These are phyloP conservation scores for Adansonia digitata DNA, from an alignment of 345 rosid genomes.

Conservation along the genomic window DNA sequence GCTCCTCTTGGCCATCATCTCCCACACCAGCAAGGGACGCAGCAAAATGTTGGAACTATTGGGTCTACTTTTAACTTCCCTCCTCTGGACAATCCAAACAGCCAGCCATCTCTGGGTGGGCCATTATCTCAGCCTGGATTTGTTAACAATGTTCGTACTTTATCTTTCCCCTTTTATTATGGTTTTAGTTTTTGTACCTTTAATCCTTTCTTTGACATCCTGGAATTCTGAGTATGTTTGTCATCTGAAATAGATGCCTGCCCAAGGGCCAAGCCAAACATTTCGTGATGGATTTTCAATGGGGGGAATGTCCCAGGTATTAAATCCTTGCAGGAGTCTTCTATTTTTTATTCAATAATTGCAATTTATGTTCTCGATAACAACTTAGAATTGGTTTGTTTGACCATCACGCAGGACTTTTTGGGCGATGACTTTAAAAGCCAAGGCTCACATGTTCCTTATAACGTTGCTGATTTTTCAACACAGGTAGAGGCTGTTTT, in stretches of 20 bases:
- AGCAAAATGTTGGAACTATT: slow-evolving; percentile 71
- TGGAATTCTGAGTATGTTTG: slow-evolving; percentile 10
- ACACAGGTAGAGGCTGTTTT: slow-evolving; percentile 55
- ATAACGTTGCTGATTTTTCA: slow-evolving; percentile 79
- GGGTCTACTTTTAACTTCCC: slow-evolving; percentile 79
- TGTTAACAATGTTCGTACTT: slow-evolving; percentile 51
- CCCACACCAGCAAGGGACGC: slow-evolving; percentile 71
- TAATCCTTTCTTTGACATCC: background rate
- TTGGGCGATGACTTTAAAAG: slow-evolving; percentile 96
- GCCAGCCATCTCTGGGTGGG: slow-evolving; percentile 90
- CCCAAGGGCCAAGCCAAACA: slow-evolving; percentile 82
- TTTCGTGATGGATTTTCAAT: slow-evolving; percentile 96
- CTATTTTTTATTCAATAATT: background rate
- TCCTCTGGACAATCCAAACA: slow-evolving; percentile 69
- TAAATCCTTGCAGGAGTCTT: background rate
- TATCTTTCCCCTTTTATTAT: background rate
- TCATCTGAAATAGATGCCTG: slow-evolving; percentile 43
- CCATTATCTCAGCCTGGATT: slow-evolving; percentile 96
- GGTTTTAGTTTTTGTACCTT: slow-evolving; percentile 9
- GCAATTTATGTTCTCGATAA: background rate
- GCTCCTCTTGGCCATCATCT: slow-evolving; percentile 85
- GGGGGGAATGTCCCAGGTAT: slow-evolving; percentile 98
- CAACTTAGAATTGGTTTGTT: slow-evolving; percentile 8
- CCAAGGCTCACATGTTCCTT: slow-evolving; percentile 95
- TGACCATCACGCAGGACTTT: slow-evolving; percentile 58